Percentiles rank a stretch among this genome's conserved stretches.
These are phyloP conservation scores for Clarkia xantiana DNA, from an alignment of 345 rosid species.

Conservation along the genomic window DNA sequence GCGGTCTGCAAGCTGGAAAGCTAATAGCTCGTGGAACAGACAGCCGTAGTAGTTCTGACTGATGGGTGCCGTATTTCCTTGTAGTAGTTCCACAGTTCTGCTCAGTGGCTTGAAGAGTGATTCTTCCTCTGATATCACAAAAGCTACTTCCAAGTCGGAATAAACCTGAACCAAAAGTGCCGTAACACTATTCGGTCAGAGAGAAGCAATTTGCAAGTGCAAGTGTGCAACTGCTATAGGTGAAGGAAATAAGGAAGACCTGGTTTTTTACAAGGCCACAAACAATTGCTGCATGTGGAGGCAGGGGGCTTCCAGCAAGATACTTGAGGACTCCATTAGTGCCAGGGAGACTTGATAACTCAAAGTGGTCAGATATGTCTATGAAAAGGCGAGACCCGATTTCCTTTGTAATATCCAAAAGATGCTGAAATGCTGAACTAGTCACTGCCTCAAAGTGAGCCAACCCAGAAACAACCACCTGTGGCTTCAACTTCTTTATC, in stretches of 20 bases:
- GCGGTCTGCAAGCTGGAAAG: constrained; percentile 86
- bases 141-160: constrained; percentile 94
- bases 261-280: constrained; percentile 87
- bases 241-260: constrained; percentile 18
- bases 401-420: constrained; percentile 63
- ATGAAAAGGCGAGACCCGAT: constrained; percentile 70
- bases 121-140: constrained; percentile 78
- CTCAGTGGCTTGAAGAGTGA: constrained; percentile 62
- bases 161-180: constrained; percentile 91
- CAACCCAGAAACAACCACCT: constrained; percentile 74
- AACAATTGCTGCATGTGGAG: constrained; percentile 70
- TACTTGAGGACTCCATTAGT: constrained; percentile 77
- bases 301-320: constrained; percentile 57
- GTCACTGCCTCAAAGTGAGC: constrained; percentile 83
- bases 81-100: constrained; percentile 80
- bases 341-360: constrained; percentile 84
- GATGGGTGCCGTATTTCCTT: constrained; percentile 74
- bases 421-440: constrained; percentile 75
- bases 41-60: constrained; percentile 87
- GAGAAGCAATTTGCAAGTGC: no score
- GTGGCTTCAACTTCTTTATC: constrained; percentile 79
- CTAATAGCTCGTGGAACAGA: constrained; percentile 83
- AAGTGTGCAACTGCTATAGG: constrained; percentile 6
- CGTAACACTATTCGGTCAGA: no score
- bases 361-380: constrained; percentile 92